A percentile compares a stretch with the other conserved stretches of the same genome.
Evolutionary conservation across 176 grass and related monocot genomes (phyloP).

Genomic region (Carex pumila): DNA sequence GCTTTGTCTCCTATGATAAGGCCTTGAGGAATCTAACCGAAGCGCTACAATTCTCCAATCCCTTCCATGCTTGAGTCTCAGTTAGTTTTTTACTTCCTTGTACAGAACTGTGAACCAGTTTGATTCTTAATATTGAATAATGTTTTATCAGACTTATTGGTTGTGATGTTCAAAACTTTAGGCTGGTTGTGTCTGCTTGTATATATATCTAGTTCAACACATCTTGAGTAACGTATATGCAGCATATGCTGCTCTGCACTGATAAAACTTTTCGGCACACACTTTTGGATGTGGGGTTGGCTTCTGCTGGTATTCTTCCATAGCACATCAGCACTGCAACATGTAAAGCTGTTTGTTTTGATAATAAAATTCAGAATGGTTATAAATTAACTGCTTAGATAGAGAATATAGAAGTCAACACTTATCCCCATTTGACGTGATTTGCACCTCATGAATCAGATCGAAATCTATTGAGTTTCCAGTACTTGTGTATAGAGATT

Average conservation of each 20-base stretch:
- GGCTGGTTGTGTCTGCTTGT: neutral
- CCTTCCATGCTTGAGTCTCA: neutral
- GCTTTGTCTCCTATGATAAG: slow-evolving; percentile 85
- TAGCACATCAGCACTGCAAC: neutral
- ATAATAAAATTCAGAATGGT: neutral
- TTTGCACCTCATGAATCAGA: too few species aligned
- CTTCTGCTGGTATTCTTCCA: neutral
- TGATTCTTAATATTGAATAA: slow-evolving; percentile 9
- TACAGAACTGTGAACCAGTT: neutral
- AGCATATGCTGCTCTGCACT: neutral
- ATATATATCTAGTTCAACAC: neutral
- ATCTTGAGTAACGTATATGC: neutral
- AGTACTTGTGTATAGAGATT: too few species aligned
- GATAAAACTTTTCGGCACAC: neutral
- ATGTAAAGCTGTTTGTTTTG: neutral
- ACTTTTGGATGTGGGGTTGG: neutral
- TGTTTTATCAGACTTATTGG: slow-evolving; percentile 9
- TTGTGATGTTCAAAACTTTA: neutral
- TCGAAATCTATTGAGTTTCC: too few species aligned
- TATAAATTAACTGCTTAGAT: neutral
- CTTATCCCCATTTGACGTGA: too few species aligned
- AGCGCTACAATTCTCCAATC: slow-evolving; percentile 28
- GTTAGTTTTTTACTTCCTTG: neutral
- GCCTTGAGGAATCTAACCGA: slow-evolving; percentile 58
- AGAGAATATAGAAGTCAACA: neutral